phyloP scores from a whole-genome alignment of 2,329 filamentous ascomycete species.

The Fusarium begoniae region DNA sequence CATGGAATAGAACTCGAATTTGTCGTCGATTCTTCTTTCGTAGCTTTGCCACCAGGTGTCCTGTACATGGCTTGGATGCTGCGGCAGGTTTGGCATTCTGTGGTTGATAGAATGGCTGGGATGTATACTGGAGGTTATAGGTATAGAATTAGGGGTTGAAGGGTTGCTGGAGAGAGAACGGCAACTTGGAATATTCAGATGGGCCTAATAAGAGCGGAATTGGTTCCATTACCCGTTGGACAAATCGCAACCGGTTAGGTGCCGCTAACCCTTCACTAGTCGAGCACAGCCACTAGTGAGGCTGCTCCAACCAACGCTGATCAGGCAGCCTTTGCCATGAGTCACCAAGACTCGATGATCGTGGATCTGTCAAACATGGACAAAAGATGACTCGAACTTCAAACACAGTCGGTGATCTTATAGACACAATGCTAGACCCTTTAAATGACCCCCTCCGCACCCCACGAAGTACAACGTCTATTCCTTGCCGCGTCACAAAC shows the following conservation, averaged over 20 bases:
- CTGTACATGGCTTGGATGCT: background rate
- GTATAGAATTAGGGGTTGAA: background rate
- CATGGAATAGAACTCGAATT: background rate
- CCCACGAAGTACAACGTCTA: background rate
- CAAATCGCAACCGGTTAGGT: background rate
- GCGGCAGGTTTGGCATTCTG: no score
- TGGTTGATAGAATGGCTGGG: no score
- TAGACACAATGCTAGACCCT: background rate
- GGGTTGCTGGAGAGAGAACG: background rate
- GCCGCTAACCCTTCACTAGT: background rate
- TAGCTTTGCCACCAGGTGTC: background rate
- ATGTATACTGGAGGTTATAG: fast-evolving
- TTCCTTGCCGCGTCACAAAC: background rate
- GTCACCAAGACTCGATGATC: background rate
- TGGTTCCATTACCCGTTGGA: background rate
- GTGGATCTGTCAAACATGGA: background rate
- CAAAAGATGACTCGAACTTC: background rate
- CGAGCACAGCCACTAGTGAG: background rate
- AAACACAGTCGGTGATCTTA: background rate
- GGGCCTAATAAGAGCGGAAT: background rate
- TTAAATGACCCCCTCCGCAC: no score
- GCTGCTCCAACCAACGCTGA: fast-evolving
- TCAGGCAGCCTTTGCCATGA: background rate
- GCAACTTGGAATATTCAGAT: fast-evolving
- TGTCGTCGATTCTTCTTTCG: background rate